Conservation (phyloP, 257 asterid species). For the Mentha longifolia region DNA sequence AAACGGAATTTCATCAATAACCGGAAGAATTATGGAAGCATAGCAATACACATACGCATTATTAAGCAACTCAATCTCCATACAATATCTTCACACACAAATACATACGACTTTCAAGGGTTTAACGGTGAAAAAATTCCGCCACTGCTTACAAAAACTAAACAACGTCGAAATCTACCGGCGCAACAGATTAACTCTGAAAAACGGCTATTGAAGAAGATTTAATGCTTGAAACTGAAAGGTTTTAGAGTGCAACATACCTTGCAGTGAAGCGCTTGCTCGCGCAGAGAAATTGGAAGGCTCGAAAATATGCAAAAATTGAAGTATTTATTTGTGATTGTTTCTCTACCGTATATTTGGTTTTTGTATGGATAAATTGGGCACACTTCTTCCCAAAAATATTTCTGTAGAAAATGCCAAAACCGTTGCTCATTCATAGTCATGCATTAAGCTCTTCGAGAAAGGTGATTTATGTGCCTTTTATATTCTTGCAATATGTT, state of each 20-base stretch:
- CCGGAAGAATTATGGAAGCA: background rate
- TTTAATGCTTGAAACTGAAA: too few relatives aligned
- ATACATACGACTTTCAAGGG: background rate
- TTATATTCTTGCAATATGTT: too few relatives aligned
- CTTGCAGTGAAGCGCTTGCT: background rate
- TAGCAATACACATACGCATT: conserved; percentile 22
- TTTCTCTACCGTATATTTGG: conserved; percentile 22
- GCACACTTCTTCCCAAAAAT: background rate
- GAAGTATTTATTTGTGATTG: background rate
- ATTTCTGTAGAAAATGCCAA: conserved; percentile 25
- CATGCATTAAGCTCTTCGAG: too few relatives aligned
- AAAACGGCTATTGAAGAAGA: too few relatives aligned
- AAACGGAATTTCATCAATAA: background rate
- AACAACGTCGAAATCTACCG: background rate
- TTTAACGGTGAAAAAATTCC: conserved; percentile 18
- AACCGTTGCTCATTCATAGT: background rate
- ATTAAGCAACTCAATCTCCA: conserved; percentile 12
- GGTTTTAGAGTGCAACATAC: background rate
- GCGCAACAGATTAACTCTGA: too few relatives aligned
- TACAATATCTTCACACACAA: background rate
- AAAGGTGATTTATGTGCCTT: too few relatives aligned
- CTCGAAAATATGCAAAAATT: background rate
- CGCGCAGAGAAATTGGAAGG: background rate
- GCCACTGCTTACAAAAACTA: background rate
- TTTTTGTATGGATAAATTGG: conserved; percentile 23